phyloP scores from a whole-genome alignment of 2,329 filamentous ascomycete genomes.

The Ophiosphaerella korrae region DNA sequence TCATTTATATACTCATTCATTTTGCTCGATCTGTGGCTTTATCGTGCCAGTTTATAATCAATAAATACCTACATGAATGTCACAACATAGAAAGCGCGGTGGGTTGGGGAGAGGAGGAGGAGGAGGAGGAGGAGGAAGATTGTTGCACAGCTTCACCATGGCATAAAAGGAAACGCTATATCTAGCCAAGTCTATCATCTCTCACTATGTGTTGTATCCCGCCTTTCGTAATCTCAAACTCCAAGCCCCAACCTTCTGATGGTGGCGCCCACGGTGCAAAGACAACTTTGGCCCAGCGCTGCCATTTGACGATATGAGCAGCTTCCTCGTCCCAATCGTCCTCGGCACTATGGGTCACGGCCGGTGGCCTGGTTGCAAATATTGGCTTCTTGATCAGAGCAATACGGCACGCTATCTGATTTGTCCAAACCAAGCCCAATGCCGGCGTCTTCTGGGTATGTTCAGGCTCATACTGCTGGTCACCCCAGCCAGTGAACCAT shows the following conservation, averaged over 20 bases:
- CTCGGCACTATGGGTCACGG: slow-evolving; percentile 38
- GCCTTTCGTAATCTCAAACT: slow-evolving; percentile 69
- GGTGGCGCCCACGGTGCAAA: slow-evolving; percentile 77
- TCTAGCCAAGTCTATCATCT: neutral
- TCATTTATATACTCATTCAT: no score
- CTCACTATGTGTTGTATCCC: slow-evolving; percentile 32
- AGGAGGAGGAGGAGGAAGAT: no score
- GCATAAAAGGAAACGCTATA: no score
- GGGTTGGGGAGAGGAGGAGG: no score
- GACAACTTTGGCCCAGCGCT: slow-evolving; percentile 83
- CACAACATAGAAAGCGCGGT: no score
- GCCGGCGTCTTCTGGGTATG: slow-evolving; percentile 76
- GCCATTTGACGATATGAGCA: slow-evolving; percentile 63
- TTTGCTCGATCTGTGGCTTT: no score
- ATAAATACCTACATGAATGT: no score
- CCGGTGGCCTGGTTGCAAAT: slow-evolving; percentile 42
- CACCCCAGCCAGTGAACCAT: slow-evolving; percentile 96
- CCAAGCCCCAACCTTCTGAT: slow-evolving; percentile 61
- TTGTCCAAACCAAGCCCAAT: slow-evolving; percentile 87
- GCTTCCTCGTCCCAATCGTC: slow-evolving; percentile 50
- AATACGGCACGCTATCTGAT: slow-evolving; percentile 82
- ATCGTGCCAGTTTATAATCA: no score
- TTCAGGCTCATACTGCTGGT: slow-evolving; percentile 50
- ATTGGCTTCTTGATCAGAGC: slow-evolving; percentile 74
- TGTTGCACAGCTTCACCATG: no score